Evolutionary conservation across 2,329 filamentous ascomycete species (phyloP).

Genomic region (Dactylellina drechsleri): DNA sequence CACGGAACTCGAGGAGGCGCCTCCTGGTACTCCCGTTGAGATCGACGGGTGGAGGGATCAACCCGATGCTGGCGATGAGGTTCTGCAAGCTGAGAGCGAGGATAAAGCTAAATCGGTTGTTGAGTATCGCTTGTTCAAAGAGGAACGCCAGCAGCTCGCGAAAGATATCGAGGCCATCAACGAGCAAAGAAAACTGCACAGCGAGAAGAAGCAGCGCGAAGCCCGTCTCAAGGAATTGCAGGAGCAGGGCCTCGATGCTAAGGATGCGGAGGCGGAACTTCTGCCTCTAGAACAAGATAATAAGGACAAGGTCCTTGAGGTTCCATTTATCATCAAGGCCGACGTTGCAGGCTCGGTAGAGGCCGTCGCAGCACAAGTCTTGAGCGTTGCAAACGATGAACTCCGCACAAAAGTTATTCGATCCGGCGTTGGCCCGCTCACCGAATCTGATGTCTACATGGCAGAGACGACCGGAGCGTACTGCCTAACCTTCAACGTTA

Average conservation of each 20-base stretch:
- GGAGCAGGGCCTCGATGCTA: conserved; percentile 59
- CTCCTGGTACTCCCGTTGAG: conserved; percentile 89
- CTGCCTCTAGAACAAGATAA: conserved; percentile 59
- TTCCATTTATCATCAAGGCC: conserved; percentile 88
- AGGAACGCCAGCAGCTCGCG: conserved; percentile 73
- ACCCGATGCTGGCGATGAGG: conserved; percentile 84
- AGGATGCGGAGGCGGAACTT: conserved; percentile 47
- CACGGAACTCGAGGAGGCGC: conserved; percentile 74
- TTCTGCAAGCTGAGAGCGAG: conserved; percentile 78
- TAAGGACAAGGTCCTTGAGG: conserved; percentile 63
- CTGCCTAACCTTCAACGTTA: conserved; percentile 86
- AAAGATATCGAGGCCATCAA: conserved; percentile 81
- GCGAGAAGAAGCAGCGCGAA: conserved; percentile 69
- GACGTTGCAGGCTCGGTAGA: conserved; percentile 95
- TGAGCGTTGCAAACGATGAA: conserved; percentile 84
- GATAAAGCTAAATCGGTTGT: conserved; percentile 80
- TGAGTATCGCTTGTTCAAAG: conserved; percentile 77
- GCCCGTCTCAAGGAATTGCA: conserved; percentile 63
- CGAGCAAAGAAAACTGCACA: conserved; percentile 71
- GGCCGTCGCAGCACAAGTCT: conserved; percentile 81
- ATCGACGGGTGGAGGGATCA: conserved; percentile 94
- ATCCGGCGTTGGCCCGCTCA: conserved; percentile 79
- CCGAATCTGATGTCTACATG: conserved; percentile 88
- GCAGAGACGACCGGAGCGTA: conserved; percentile 75
- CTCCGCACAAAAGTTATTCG: conserved; percentile 80